Evolutionary conservation across 1,139 yeast genomes (phyloP), one percentile per base, ranked within the genome.

Genomic region (Scheffersomyces parashehatae): DNA sequence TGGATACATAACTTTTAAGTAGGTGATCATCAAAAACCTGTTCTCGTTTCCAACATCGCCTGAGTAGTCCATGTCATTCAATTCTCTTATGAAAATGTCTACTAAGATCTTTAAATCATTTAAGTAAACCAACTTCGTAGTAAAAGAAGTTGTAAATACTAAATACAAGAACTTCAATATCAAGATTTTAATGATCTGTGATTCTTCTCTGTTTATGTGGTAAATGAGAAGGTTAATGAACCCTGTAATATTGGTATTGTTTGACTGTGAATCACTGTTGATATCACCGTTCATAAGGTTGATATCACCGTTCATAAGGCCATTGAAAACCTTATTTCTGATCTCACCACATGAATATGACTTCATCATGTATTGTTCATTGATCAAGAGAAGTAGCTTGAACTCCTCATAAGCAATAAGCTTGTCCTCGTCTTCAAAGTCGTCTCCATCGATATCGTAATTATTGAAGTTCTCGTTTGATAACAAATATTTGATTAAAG

Each of bases 101-200:
- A 87, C 82, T 47, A 93, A 75, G 5, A 93, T 95, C 55, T 85
- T 82, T 46, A 91, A 67, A 61, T 93, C 99, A 58, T 93, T 93
- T 48, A 88, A 71, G 60, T 93, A 93, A 42, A 87, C 79, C 48
- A 84, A 75, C 42, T 85, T 87, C 35, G 81, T 70, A 0, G 93
- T 83, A 40, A 70, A 69, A 0, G 82, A 73, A 10, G 86, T 80
- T 3, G 93, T 83, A 64, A 91, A 82, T 0, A 90, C 77, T 45
- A 88, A 65, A 60, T 88, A 89, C 11, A 91, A 67, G 44, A 89
- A 74, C 62, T 90, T 91, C 55, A 91, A 73, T 55, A 88, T 87
- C 68, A 90, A 78, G 6, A 90, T 83, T 52, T 87, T 89, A 44
- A 88, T 67, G 38, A 88, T 80, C 33, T 78, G 75, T 47, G 91